A percentile compares a stretch with the other conserved stretches of the same genome.
These are phyloP conservation scores for Haplosporangium gracile DNA, from an alignment of 192 early-diverging fungal species.

Conservation along the genomic window DNA sequence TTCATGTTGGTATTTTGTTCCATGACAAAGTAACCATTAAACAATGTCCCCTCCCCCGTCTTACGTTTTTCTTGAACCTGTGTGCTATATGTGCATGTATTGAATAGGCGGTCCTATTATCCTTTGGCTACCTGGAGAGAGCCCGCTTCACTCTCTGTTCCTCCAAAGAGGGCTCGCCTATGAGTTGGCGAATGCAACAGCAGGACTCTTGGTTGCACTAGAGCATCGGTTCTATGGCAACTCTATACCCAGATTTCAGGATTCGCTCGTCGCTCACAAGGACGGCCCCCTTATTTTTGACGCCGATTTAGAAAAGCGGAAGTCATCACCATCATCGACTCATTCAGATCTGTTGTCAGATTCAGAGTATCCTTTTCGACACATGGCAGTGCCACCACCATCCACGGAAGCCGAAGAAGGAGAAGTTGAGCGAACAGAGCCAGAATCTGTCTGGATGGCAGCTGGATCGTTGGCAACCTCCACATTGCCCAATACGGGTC, in stretches of 20 bases:
- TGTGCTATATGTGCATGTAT: background rate
- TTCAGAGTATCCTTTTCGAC: background rate
- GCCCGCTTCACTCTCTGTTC: conserved; percentile 37
- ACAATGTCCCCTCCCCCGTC: background rate
- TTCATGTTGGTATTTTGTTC: background rate
- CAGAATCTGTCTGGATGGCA: background rate
- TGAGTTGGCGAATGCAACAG: conserved; percentile 67
- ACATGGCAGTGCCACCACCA: background rate
- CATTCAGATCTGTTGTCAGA: background rate
- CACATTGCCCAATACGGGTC: background rate
- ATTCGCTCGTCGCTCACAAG: background rate
- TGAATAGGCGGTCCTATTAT: conserved; percentile 40
- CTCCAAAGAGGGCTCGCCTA: conserved; percentile 37
- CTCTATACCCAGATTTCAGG: conserved; percentile 59
- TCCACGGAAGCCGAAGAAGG: background rate
- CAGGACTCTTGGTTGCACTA: conserved; percentile 69
- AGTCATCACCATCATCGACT: background rate
- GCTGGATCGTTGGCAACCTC: background rate
- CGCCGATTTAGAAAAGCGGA: background rate
- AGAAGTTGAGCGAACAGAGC: background rate
- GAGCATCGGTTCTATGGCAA: conserved; percentile 80
- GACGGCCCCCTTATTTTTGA: background rate
- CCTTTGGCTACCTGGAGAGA: conserved; percentile 46
- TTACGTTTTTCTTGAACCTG: no score
- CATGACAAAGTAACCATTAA: no score